Conservation (phyloP, 768 basidiomycete species). For the Russula virescens region DNA sequence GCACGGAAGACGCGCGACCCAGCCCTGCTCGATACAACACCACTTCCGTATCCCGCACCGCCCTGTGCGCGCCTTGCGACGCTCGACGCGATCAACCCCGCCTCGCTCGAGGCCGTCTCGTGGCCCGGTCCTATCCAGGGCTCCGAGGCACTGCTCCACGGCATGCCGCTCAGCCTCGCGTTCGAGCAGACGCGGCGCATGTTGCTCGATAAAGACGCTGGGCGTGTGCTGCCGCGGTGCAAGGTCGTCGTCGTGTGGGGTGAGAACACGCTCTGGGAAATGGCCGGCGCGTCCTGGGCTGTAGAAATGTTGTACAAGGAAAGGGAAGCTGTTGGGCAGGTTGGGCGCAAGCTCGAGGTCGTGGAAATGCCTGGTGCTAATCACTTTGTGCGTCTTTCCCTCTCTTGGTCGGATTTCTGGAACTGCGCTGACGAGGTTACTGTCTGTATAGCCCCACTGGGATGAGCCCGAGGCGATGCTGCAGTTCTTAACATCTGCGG, state of each 20-base stretch:
- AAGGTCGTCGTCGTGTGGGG: slow-evolving; percentile 21
- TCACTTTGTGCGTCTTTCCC: slow-evolving; percentile 20
- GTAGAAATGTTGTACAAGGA: slow-evolving; percentile 20
- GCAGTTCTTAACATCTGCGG: slow-evolving; percentile 13
- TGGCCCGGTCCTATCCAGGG: slow-evolving; percentile 19
- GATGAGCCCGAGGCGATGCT: slow-evolving; percentile 20
- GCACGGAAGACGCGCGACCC: too few relatives aligned
- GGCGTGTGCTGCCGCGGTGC: slow-evolving; percentile 19
- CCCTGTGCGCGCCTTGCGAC: too few relatives aligned
- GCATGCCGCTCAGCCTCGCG: slow-evolving; percentile 14
- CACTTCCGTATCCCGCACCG: too few relatives aligned
- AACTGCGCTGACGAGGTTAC: not conserved
- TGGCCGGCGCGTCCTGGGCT: slow-evolving; percentile 18
- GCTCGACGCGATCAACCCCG: slow-evolving; percentile 19
- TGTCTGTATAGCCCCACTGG: slow-evolving; percentile 17
- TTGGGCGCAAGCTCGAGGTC: slow-evolving; percentile 14
- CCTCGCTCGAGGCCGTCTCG: slow-evolving; percentile 13
- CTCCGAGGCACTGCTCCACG: slow-evolving; percentile 19
- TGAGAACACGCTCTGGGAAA: slow-evolving; percentile 21
- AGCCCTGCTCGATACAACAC: too few relatives aligned
- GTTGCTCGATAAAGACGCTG: slow-evolving; percentile 12
- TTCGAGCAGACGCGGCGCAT: slow-evolving; percentile 15
- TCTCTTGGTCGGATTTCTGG: too few relatives aligned
- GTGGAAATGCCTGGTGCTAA: slow-evolving; percentile 22
- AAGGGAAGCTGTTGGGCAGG: slow-evolving; percentile 4